Evolutionary conservation across 257 asterid genomes (phyloP), one percentile per base, ranked within the genome.

Genomic region (Rubia yunnanensis): DNA sequence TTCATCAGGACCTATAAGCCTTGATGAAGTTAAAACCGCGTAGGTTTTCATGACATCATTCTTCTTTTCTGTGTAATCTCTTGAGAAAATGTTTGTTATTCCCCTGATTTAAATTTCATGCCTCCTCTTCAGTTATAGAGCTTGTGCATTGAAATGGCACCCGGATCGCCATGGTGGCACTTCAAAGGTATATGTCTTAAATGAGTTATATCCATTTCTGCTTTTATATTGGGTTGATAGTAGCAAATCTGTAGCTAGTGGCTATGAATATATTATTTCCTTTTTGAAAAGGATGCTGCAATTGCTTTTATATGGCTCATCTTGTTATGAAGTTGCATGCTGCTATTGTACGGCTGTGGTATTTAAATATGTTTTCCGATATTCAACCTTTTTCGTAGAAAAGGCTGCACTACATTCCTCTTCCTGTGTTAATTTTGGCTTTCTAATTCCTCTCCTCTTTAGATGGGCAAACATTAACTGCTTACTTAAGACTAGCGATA

Each of bases 121-220:
- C 68, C 71, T 66, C n/a, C 15, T 13, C 72, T 70, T 79, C 87
- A 94, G 97, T 72, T 94, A 94, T 61, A 94, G 95, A 61, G 70
- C 81, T 32, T 89, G 96, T 66, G 99, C 99, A 10, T 73, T 94
- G 67, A 89, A 88, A 82, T 94, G 97, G 99, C 99, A 94, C 77
- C 99, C 99, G 18, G 99, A 94, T 76, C 96, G 99, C 39, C 99
- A 89, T 80, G 89, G 84, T 72, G 96, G 96, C 69, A 73, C 97
- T 72, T 82, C 85, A 72, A 92, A 92, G 98, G 98, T 92, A 83
- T 71, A 31, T 65, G 41, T 64, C 55, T 38, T 63, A 39, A 5
- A 28, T 46, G 8, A 7, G 62, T 9, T 20, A 34, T 35, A 35
- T 2, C 2, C 6, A 15, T 14, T 17, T 27, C 17, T 26, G n/a